phyloP scores from a whole-genome alignment of 208 protist genomes.

The Crithidia brevicula region DNA sequence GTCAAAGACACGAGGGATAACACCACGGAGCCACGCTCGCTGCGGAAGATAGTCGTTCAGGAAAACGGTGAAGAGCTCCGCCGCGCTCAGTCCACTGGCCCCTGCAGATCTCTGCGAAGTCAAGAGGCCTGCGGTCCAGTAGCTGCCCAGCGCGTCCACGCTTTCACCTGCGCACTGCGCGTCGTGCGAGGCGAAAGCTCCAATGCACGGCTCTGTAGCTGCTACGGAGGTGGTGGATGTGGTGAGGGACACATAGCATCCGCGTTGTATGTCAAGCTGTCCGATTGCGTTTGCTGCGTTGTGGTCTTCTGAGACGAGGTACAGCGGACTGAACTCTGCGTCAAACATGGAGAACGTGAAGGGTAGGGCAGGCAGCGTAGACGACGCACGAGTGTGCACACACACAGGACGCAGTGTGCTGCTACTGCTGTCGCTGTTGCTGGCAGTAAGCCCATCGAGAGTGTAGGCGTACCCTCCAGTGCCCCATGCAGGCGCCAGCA shows the following conservation, averaged over 20 bases:
- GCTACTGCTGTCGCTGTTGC: neutral
- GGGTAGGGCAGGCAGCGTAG: neutral
- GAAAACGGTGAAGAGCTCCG: slow-evolving; percentile 24
- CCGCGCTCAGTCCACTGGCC: neutral
- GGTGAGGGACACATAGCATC: slow-evolving; percentile 14
- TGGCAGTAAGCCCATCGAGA: neutral
- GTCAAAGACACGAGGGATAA: slow-evolving; percentile 22
- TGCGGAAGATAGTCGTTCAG: slow-evolving; percentile 35
- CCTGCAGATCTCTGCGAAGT: neutral
- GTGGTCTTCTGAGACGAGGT: slow-evolving; percentile 1
- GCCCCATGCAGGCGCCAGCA: slow-evolving; percentile 30
- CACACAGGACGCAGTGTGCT: slow-evolving; percentile 19
- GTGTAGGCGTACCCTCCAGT: slow-evolving; percentile 23
- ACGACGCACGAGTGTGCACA: slow-evolving; percentile 17
- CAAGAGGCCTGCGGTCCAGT: slow-evolving; percentile 23
- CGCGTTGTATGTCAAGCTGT: slow-evolving; percentile 12
- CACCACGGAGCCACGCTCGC: slow-evolving; percentile 34
- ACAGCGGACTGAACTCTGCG: slow-evolving; percentile 26
- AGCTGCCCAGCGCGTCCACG: slow-evolving; percentile 6
- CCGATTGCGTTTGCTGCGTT: slow-evolving; percentile 1
- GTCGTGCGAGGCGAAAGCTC: neutral
- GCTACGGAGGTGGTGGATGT: neutral
- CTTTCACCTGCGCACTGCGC: slow-evolving; percentile 13
- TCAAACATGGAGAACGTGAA: slow-evolving; percentile 37
- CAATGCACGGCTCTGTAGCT: neutral